phyloP scores from a whole-genome alignment of 495 filamentous ascomycete species.

The Aspergillus indologenus region DNA sequence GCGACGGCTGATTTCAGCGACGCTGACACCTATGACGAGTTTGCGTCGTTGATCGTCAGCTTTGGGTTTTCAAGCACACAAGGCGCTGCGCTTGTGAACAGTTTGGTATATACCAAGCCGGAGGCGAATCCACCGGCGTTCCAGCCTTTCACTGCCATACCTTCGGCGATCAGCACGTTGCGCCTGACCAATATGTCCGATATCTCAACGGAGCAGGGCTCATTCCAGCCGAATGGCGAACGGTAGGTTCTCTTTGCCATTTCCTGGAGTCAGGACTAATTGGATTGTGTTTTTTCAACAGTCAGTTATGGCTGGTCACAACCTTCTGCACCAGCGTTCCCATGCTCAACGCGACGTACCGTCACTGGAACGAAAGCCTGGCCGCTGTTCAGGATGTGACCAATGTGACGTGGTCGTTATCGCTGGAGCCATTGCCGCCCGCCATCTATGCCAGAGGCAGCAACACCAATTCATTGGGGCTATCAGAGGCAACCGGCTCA shows the following conservation, averaged over 20 bases:
- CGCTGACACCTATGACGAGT: conserved; percentile 21
- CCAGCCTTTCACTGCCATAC: conserved; percentile 25
- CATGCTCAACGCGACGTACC: conserved; percentile 18
- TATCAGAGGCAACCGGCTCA: conserved; percentile 8
- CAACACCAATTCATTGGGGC: conserved; percentile 18
- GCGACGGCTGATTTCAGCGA: conserved; percentile 16
- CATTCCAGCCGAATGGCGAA: conserved; percentile 10
- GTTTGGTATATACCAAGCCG: conserved; percentile 26
- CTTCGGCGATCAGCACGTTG: conserved; percentile 27
- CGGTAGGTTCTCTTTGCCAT: conserved; percentile 6
- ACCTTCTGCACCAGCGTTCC: conserved; percentile 13
- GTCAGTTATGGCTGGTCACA: conserved; percentile 10
- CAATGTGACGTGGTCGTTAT: conserved; percentile 21
- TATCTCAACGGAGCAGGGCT: conserved; percentile 28
- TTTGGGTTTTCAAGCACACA: conserved; percentile 10
- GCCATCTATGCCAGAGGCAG: conserved; percentile 19
- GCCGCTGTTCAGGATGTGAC: conserved; percentile 13
- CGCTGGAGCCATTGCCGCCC: conserved; percentile 25
- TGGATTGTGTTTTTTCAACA: not conserved
- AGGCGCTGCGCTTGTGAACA: conserved; percentile 14
- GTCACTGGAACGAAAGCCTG: conserved; percentile 15
- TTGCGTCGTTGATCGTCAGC: conserved; percentile 26
- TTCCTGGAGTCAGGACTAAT: not conserved
- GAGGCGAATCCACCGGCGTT: conserved; percentile 28
- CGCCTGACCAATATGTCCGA: conserved; percentile 33